Conservation (phyloP, 345 rosid genomes). For the Luvunga scandens region DNA sequence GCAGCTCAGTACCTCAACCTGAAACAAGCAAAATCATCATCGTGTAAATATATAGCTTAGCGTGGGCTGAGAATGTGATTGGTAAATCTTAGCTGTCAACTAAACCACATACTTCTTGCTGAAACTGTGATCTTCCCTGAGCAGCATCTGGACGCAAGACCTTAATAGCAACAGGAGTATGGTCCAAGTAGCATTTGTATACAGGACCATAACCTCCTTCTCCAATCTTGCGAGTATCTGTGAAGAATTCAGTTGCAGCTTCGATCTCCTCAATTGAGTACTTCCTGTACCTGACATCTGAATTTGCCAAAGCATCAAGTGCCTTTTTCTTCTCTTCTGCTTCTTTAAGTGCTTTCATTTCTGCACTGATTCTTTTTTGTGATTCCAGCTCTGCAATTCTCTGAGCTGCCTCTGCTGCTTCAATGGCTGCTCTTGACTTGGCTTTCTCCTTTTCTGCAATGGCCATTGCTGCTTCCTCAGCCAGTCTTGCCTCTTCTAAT, state of each 20-base stretch:
- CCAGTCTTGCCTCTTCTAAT: conserved; percentile 61
- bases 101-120: conserved; percentile 66
- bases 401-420: conserved; percentile 86
- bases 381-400: conserved; percentile 79
- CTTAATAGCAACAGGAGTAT: conserved; percentile 85
- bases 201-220: conserved; percentile 98
- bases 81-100: neutral
- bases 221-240: conserved; percentile 65
- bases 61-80: neutral
- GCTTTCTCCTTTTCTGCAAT: conserved; percentile 79
- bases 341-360: conserved; percentile 73
- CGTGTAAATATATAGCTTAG: neutral
- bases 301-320: conserved; percentile 44
- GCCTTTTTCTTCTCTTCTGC: conserved; percentile 68
- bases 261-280: conserved; percentile 85
- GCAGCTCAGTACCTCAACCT: conserved; percentile 87
- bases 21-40: conserved; percentile 9
- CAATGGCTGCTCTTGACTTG: conserved; percentile 75
- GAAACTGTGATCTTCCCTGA: conserved; percentile 91
- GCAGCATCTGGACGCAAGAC: conserved; percentile 84
- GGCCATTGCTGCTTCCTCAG: conserved; percentile 80
- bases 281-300: conserved; percentile 69
- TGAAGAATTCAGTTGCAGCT: conserved; percentile 71
- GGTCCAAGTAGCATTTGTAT: conserved; percentile 70
- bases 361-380: conserved; percentile 65